A percentile compares a stretch with the other conserved stretches of the same genome.
Conservation (phyloP, 1,284 basidiomycete genomes). For the Ustilago esculenta region DNA sequence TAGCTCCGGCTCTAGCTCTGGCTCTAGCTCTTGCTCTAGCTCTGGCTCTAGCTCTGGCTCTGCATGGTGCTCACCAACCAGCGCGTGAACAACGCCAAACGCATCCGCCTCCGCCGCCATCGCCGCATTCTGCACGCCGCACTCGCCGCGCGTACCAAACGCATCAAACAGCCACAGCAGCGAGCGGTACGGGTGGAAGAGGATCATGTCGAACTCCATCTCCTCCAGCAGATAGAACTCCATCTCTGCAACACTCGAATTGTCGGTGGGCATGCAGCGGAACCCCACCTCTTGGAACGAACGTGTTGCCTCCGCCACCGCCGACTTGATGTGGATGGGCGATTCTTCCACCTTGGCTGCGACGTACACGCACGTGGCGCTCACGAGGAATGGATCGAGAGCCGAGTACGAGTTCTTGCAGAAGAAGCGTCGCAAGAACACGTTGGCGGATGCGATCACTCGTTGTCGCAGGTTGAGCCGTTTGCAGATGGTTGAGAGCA, state of each 20-base stretch:
- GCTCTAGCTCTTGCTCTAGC: not conserved
- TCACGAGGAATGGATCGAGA: slow-evolving; percentile 90
- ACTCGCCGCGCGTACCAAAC: slow-evolving; percentile 8
- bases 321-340: slow-evolving; percentile 90
- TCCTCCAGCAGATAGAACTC: slow-evolving; percentile 98
- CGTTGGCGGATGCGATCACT: slow-evolving; percentile 88
- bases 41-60: slow-evolving; percentile 5
- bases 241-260: slow-evolving; percentile 90
- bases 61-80: too few relatives aligned
- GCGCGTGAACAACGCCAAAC: slow-evolving; percentile 16
- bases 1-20: slow-evolving; percentile 10
- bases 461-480: slow-evolving; percentile 84
- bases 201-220: slow-evolving; percentile 89
- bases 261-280: slow-evolving; percentile 78
- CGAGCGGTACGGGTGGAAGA: slow-evolving; percentile 94
- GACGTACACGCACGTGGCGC: slow-evolving; percentile 91
- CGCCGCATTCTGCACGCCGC: not conserved
- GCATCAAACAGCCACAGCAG: slow-evolving; percentile 78
- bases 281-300: slow-evolving; percentile 48
- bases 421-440: slow-evolving; percentile 95
- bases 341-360: slow-evolving; percentile 97
- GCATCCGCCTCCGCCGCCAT: slow-evolving; percentile 16
- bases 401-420: slow-evolving; percentile 76
- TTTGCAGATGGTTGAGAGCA: slow-evolving; percentile 86
- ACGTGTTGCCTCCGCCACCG: slow-evolving; percentile 81